Evolutionary conservation across 768 basidiomycete genomes (phyloP).

Genomic region (Tulasnella sp.): DNA sequence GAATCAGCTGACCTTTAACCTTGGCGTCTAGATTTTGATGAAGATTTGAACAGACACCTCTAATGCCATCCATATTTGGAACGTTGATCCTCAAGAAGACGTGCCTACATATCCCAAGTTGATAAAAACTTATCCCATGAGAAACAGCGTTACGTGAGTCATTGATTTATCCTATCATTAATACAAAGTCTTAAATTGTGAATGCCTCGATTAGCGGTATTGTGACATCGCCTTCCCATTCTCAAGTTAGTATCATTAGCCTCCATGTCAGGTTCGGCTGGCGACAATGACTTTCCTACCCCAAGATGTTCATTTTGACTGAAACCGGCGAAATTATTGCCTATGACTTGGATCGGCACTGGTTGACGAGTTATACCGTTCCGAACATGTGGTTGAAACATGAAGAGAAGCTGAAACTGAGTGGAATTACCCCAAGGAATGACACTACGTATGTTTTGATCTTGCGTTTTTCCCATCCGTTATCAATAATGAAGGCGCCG

Average conservation of each 20-base stretch:
- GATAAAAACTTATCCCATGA: conserved; percentile 37
- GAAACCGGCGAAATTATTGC: conserved; percentile 51
- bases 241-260: conserved; percentile 41
- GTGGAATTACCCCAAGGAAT: conserved; percentile 24
- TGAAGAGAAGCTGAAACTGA: conserved; percentile 43
- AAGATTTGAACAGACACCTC: conserved; percentile 32
- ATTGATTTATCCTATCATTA: conserved; percentile 8
- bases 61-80: conserved; percentile 47
- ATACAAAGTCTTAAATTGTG: neutral
- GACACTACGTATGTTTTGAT: too few relatives aligned
- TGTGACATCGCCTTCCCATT: conserved; percentile 52
- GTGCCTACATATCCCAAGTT: conserved; percentile 41
- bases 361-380: conserved; percentile 51
- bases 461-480: conserved; percentile 25
- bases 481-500: neutral
- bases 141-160: conserved; percentile 31
- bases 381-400: conserved; percentile 67
- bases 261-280: conserved; percentile 5
- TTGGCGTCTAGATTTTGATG: neutral
- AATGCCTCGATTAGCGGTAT: conserved; percentile 34
- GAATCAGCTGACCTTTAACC: neutral
- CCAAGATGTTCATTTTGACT: conserved; percentile 38
- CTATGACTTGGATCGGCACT: conserved; percentile 59
- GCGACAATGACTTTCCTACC: conserved; percentile 16
- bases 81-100: conserved; percentile 29